Percentiles rank a stretch among this genome's conserved stretches.
Conservation (phyloP, 257 asterid species). For the Primulina tabacum region DNA sequence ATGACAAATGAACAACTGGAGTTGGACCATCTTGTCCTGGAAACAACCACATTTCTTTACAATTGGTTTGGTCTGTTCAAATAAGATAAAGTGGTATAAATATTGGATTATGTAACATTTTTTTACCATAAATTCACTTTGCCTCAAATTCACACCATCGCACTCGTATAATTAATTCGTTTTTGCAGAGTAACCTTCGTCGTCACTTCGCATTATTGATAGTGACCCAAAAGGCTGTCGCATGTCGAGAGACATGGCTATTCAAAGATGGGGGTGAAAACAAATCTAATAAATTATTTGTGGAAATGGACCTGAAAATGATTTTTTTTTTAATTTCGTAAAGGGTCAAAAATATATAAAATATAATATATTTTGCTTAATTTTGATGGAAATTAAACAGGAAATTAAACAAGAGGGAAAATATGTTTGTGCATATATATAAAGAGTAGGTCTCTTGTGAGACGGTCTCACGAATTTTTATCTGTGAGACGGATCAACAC, state of each 20-base stretch:
- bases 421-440: no score
- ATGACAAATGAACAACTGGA: slow-evolving; percentile 16
- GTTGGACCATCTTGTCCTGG: slow-evolving; percentile 10
- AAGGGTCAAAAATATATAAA: no score
- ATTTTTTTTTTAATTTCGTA: no score
- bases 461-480: no score
- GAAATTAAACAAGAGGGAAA: no score
- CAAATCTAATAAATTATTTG: neutral
- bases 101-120: neutral
- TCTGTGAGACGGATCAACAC: no score
- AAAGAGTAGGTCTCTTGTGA: no score
- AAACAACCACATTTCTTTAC: neutral
- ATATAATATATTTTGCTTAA: no score
- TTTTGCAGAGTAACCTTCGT: neutral
- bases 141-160: neutral
- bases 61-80: neutral
- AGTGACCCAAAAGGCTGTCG: slow-evolving; percentile 12
- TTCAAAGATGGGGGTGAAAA: neutral
- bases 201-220: neutral
- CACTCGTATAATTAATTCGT: slow-evolving; percentile 8
- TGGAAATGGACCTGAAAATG: no score
- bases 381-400: no score
- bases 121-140: neutral
- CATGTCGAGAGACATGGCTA: slow-evolving; percentile 21
- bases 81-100: neutral